These are phyloP conservation scores for Coemansia sp. DNA, from an alignment of 192 early-diverging fungal genomes.

Conservation along the genomic window DNA sequence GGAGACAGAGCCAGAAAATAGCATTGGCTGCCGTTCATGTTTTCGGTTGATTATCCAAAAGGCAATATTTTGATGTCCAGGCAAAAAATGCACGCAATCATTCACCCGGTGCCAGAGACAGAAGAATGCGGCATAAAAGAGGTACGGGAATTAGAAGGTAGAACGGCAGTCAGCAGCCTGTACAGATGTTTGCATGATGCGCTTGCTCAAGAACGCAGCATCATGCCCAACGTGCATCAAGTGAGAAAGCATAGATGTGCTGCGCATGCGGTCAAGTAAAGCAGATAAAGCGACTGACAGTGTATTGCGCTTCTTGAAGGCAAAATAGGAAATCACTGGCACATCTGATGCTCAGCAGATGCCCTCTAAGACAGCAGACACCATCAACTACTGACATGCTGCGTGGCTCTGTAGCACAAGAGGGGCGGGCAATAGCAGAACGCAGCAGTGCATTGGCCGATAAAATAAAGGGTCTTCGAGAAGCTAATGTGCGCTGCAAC, in stretches of 20 bases:
- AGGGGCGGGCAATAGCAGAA: constrained; percentile 1
- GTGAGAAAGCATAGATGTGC: not conserved
- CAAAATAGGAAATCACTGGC: not conserved
- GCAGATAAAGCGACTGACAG: not conserved
- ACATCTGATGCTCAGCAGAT: constrained; percentile 16
- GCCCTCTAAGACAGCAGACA: not conserved
- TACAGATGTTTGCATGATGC: not conserved
- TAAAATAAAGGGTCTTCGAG: not conserved
- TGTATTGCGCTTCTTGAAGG: not conserved
- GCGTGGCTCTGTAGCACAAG: not conserved
- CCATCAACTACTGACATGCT: not conserved
- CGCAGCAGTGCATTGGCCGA: not conserved
- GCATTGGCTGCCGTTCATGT: not conserved
- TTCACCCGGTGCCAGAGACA: not conserved
- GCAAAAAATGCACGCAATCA: not conserved
- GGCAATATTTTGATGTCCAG: not conserved
- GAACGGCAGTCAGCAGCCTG: not conserved
- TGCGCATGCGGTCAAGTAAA: not conserved
- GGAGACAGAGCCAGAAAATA: not conserved
- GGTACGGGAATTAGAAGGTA: not conserved
- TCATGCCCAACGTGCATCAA: not conserved
- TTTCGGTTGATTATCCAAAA: not conserved
- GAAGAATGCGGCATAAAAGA: not conserved
- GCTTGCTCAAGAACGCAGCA: not conserved
- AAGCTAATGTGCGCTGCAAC: not conserved